phyloP scores from a whole-genome alignment of 768 basidiomycete genomes.

The Phlebiopsis gigantea region DNA sequence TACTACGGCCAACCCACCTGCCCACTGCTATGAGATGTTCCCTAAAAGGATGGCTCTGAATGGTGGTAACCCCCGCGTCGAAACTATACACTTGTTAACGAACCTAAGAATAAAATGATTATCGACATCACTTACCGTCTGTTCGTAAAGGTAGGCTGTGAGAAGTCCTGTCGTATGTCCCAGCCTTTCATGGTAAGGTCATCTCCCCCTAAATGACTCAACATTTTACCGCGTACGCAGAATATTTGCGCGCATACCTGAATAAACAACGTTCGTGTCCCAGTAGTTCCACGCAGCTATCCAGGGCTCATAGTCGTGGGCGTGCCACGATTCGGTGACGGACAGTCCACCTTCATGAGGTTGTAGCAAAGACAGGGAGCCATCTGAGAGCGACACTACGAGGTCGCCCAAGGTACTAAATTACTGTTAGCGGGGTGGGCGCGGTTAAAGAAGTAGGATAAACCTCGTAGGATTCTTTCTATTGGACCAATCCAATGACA shows the following conservation, averaged over 20 bases:
- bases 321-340: constrained; percentile 64
- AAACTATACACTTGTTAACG: constrained; percentile 49
- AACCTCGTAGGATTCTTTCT: constrained; percentile 33
- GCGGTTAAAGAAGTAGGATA: neutral
- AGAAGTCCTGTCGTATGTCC: constrained; percentile 71
- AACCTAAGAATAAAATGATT: neutral
- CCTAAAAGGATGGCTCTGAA: constrained; percentile 75
- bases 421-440: neutral
- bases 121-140: constrained; percentile 44
- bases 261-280: constrained; percentile 75
- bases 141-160: constrained; percentile 61
- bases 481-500: constrained; percentile 93
- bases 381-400: constrained; percentile 80
- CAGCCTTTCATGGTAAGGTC: constrained; percentile 87
- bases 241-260: constrained; percentile 43
- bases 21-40: constrained; percentile 88
- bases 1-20: constrained; percentile 45
- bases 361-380: constrained; percentile 57
- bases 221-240: neutral
- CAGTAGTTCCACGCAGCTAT: constrained; percentile 88
- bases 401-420: constrained; percentile 50
- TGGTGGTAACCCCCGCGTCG: constrained; percentile 87
- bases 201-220: constrained; percentile 69
- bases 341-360: constrained; percentile 41
- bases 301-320: constrained; percentile 95